Conservation (phyloP, 257 asterid species). For the Solanum rostratum region DNA sequence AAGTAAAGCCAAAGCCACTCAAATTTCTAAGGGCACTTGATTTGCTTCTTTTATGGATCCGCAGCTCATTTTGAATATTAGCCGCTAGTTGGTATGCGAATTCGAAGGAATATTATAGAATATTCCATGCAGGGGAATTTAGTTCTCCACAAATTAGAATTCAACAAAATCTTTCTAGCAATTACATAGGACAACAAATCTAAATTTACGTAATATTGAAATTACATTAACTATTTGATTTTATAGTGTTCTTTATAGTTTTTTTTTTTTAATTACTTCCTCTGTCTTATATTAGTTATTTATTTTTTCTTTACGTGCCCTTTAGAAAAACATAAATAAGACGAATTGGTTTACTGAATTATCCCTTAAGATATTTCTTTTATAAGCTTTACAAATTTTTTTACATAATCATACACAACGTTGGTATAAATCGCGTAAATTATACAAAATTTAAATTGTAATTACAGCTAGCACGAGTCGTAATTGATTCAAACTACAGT, state of each 20-base stretch:
- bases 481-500: too few relatives aligned
- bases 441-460: too few relatives aligned
- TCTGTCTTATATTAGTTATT: too few relatives aligned
- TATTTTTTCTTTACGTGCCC: background rate
- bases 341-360: too few relatives aligned
- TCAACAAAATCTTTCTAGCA: background rate
- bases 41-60: background rate
- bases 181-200: background rate
- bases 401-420: too few relatives aligned
- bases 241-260: background rate
- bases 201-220: background rate
- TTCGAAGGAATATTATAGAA: slow-evolving; percentile 2
- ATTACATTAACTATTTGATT: background rate
- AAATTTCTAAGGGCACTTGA: background rate
- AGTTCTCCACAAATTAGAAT: background rate
- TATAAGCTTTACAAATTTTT: too few relatives aligned
- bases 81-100: slow-evolving; percentile 5
- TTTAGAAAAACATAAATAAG: too few relatives aligned
- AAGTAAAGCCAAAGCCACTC: background rate
- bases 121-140: slow-evolving; percentile 1
- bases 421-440: too few relatives aligned
- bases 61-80: background rate
- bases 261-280: background rate
- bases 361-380: too few relatives aligned
- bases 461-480: too few relatives aligned